Evolutionary conservation across 164 flowering plant species (phyloP), one percentile per base, ranked within the genome.

Genomic region (Buxus sempervirens): DNA sequence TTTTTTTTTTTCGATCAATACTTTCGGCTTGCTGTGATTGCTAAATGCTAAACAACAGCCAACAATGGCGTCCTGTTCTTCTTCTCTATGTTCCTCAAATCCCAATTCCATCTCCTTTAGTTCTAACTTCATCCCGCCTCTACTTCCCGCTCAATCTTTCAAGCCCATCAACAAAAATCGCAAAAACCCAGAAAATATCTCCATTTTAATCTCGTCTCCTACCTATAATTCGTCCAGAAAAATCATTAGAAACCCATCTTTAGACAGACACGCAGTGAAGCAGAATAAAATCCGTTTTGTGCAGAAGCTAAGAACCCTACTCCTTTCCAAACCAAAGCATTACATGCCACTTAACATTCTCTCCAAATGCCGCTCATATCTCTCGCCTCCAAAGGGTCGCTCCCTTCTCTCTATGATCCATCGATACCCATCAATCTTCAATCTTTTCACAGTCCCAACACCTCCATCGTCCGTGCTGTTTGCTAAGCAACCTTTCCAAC

Each of bases 271-370:
- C 56, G 82, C 88, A 8, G 81, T 76, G 60, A 90, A 81, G 83
- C 83, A 82, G 28, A 89, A 90, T 81, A 89, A 77, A 66, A 77
- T 88, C 54, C 86, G 96, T 19, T 92, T 96, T 70, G 84, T 89
- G 0, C 96, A 87, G 21, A 96, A 93, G 83, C 90, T 96, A 36
- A 86, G 81, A 70, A 88, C 89, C 0, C 80, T 96, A 0, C 81
- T 96, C 55, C 96, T 92, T 28, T 90, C 99, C 13, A 90, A 92
- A 72, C 98, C 98, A 57, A 85, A 85, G 64, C 91, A 87, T 71
- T 90, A 61, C 77, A 78, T 96, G 67, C 88, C 84, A 0, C 70
- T 95, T 36, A 79, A 76, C 36, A 76, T 88, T 65, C 88, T 93
- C 38, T 78, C 84, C 74, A 89, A 88, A 83, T 95, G 97, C 70